These are phyloP conservation scores for Hypsizygus marmoreus DNA, from an alignment of 768 basidiomycete species.

Conservation along the genomic window DNA sequence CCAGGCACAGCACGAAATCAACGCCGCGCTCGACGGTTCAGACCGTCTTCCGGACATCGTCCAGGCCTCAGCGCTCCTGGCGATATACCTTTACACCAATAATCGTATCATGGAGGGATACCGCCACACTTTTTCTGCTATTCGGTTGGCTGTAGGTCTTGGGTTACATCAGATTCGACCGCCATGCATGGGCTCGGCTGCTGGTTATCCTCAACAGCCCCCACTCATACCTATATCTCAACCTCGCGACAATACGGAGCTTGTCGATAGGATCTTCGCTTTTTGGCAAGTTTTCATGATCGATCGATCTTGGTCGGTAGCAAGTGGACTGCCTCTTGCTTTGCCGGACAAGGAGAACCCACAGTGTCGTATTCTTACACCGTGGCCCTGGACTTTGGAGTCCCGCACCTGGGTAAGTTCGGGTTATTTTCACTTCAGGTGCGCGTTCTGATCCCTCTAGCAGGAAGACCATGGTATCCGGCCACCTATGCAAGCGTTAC, in stretches of 20 bases:
- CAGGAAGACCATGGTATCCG: constrained; percentile 15
- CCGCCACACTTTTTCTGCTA: constrained; percentile 59
- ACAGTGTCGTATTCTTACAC: constrained; percentile 52
- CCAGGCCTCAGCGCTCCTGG: constrained; percentile 61
- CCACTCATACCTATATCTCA: constrained; percentile 31
- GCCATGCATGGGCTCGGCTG: constrained; percentile 13
- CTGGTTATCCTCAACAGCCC: constrained; percentile 11
- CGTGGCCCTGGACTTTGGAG: constrained; percentile 43
- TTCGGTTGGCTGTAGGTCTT: constrained; percentile 62
- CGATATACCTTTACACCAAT: constrained; percentile 61
- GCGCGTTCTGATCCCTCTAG: constrained; percentile 9
- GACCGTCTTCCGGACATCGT: constrained; percentile 60
- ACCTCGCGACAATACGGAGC: constrained; percentile 41
- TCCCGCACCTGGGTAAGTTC: constrained; percentile 16
- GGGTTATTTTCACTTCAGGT: constrained; percentile 7
- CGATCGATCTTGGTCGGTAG: constrained; percentile 62
- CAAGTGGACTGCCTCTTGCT: constrained; percentile 53
- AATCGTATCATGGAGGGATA: constrained; percentile 60
- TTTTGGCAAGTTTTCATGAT: constrained; percentile 68
- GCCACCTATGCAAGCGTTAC: constrained; percentile 27
- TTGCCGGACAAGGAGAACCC: constrained; percentile 52
- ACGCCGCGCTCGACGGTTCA: constrained; percentile 52
- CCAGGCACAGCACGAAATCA: constrained; percentile 51
- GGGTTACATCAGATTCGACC: constrained; percentile 56
- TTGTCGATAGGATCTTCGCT: constrained; percentile 48